A percentile compares a stretch with the other conserved stretches of the same genome.
Conservation (phyloP, 1,284 basidiomycete species). For the Heterobasidion occidentale region DNA sequence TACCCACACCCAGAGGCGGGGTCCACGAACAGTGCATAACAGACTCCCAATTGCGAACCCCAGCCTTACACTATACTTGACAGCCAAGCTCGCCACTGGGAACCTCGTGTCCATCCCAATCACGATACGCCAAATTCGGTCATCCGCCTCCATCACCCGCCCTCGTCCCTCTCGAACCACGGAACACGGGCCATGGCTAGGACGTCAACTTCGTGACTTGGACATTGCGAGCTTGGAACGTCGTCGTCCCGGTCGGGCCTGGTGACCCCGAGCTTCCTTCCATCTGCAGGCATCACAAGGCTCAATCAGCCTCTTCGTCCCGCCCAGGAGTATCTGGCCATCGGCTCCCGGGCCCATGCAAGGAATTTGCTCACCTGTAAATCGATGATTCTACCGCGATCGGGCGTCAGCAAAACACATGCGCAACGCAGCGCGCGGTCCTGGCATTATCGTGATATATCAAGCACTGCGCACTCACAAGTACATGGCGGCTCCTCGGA, state of each 20-base stretch:
- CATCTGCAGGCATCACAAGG: conserved; percentile 23
- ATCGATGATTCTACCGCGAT: conserved; percentile 28
- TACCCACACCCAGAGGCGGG: too few species aligned
- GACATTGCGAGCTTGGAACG: conserved; percentile 29
- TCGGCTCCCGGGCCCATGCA: background rate
- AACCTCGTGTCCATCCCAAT: too few species aligned
- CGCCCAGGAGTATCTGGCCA: too few species aligned
- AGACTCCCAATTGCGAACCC: too few species aligned
- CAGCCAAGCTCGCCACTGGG: too few species aligned
- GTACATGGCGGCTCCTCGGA: conserved; percentile 31
- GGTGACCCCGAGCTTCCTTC: conserved; percentile 36
- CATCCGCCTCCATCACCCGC: background rate
- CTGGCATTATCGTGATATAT: background rate
- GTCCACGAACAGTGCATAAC: too few species aligned
- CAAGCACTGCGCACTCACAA: conserved; percentile 22
- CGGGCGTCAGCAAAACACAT: background rate
- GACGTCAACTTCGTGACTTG: conserved; percentile 16
- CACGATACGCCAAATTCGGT: background rate
- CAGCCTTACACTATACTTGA: too few species aligned
- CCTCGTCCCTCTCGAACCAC: background rate
- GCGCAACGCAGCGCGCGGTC: background rate
- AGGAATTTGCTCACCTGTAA: conserved; percentile 24
- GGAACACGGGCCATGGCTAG: background rate
- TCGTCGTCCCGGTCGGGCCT: conserved; percentile 29
- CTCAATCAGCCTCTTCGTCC: background rate